phyloP scores from a whole-genome alignment of 2,329 filamentous ascomycete genomes.

The Aspergillus uvarum region DNA sequence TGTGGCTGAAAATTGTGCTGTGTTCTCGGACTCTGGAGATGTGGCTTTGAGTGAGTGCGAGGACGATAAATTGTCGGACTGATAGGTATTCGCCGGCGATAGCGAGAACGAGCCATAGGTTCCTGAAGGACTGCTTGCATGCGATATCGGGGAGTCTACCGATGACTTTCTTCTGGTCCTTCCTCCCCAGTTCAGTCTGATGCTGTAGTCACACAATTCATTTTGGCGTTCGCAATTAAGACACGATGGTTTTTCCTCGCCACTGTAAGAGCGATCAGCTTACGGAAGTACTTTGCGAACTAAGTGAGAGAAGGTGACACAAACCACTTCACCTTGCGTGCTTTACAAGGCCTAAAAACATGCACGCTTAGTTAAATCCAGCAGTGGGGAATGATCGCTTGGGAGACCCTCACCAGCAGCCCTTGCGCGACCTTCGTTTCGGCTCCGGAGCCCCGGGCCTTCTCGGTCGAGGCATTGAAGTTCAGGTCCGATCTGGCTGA shows the following conservation, averaged over 20 bases:
- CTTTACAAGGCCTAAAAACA: constrained; percentile 69
- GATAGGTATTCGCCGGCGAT: constrained; percentile 12
- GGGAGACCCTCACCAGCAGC: constrained; percentile 59
- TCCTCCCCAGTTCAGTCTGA: constrained; percentile 78
- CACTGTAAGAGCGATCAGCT: constrained; percentile 44
- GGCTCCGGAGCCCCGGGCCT: constrained; percentile 63
- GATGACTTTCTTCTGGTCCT: constrained; percentile 60
- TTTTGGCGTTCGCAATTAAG: constrained; percentile 70
- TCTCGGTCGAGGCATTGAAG: constrained; percentile 63
- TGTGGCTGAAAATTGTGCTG: constrained; percentile 6
- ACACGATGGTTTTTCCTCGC: constrained; percentile 72
- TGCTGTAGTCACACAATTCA: constrained; percentile 76
- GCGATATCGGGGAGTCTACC: constrained; percentile 35
- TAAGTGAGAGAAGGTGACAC: constrained; percentile 4
- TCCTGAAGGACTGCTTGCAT: constrained; percentile 25
- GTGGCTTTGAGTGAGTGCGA: constrained; percentile 6
- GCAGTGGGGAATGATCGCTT: constrained; percentile 13
- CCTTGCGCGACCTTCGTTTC: constrained; percentile 66
- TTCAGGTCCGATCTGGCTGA: constrained; percentile 20
- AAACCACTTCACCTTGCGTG: constrained; percentile 74
- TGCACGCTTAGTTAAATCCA: constrained; percentile 2
- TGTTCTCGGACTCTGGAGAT: constrained; percentile 6
- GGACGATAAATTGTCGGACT: constrained; percentile 7
- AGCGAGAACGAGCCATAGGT: constrained; percentile 18
- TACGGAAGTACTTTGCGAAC: background rate